Evolutionary conservation across 2,329 filamentous ascomycete genomes (phyloP), one percentile per base, ranked within the genome.

Genomic region (Scedosporium dehoogii): DNA sequence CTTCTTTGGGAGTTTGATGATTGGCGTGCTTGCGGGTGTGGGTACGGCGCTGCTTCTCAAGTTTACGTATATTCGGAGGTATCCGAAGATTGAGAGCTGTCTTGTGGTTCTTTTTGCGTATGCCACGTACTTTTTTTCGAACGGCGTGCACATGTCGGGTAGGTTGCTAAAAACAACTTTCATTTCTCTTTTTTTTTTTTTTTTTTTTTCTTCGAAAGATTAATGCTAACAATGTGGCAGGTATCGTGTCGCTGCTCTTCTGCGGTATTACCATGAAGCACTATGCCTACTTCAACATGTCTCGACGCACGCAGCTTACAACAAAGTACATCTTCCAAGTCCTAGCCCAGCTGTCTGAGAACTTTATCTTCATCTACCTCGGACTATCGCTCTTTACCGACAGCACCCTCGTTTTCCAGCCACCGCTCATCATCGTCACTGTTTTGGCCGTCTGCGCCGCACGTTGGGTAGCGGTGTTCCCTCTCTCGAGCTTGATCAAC

Each of bases 231-330:
- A 38, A 46, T 27, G 14, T 14, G 7, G 48, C 68, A 94, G 91
- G 92, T 68, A 99, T 99, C 70, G 94, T 99, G 67, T 96, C 94
- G 25, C 80, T 99, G 63, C 81, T 99, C 1, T 99, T 99, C 79
- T 99, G 94, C 74, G 94, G 94, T 62, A 99, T 99, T 68, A 97
- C 94, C 10, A 80, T 99, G 66, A 99, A 99, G 76, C 94, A 99
- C 73, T 99, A 99, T 71, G 94, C 94, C 65, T 99, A 99, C 77
- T 97, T 97, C 81, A 99, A 99, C 79, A 99, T 99, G 94, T 99
- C 94, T 33, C 87, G 94, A 58, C 88, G 94, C 65, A 97, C 94
- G 1, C 94, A 99, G 73, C 86, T 99, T 66, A 96, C 94, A 16
- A 99, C 94, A 60, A 99, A 99, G 74, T 99, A 96, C 76, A 83